Evolutionary conservation across 2,329 filamentous ascomycete genomes (phyloP), one percentile per base, ranked within the genome.

Genomic region (Phoma sp.): DNA sequence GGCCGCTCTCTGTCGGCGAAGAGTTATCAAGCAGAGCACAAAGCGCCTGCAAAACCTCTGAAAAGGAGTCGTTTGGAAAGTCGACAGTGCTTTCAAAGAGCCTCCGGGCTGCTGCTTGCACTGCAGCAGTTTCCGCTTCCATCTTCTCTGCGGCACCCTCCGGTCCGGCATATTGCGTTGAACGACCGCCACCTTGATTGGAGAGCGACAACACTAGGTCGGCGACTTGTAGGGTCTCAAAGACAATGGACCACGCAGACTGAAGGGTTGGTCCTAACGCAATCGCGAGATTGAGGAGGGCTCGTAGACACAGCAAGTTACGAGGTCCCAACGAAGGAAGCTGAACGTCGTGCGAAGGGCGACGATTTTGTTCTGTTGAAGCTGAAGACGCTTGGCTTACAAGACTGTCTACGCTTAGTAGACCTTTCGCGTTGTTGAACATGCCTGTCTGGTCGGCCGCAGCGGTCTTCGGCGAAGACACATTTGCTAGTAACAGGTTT

Each of bases 261-360:
- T 90, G 88, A 0, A 99, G 81, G 0, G 92, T 96, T 3, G 95
- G 92, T 0, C 95, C 95, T 1, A 99, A 78, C 2, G 95, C 95
- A 67, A 98, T 99, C 2, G 95, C 95, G 3, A 99, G 78, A 65
- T 99, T 99, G n/a, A 99, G 79, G 15, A 99, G 81, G 27, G 95
- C 95, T 68, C 96, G 83, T 38, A 99, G 80, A 67, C 95, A 99
- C 1, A 98, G 80, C 4, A 99, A 79, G 69, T 99, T 98, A 7
- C 95, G 85, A 2, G 92, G 94, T 62, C 92, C 96, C 8, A 98
- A 80, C 3, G 86, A 84, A 10, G 70, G 72, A 29, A 63, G 24
- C 13, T 48, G 57, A 4, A 55, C 38, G 17, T 83, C 89, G 6
- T 85, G 73, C 0, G 86, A 88, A 3, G 77, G 75, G 49, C 87